A percentile compares a stretch with the other conserved stretches of the same genome.
phyloP scores from a whole-genome alignment of 352 stramenopile genomes.

The Phytophthora megakarya region DNA sequence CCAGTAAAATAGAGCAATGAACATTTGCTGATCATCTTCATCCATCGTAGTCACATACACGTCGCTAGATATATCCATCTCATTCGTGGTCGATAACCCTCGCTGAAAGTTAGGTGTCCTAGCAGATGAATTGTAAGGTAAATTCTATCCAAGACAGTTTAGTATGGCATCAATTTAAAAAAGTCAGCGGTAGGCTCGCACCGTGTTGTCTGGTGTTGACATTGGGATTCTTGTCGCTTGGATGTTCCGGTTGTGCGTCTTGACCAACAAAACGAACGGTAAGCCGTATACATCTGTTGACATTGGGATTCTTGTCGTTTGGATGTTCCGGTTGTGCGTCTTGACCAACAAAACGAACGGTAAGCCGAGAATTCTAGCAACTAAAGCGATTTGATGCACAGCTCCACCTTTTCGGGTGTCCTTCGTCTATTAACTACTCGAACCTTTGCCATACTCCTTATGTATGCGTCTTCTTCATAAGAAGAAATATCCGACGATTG shows the following conservation, averaged over 20 bases:
- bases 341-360: background rate
- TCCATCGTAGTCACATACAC: conserved; percentile 38
- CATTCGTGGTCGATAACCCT: background rate
- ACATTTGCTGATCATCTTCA: conserved; percentile 45
- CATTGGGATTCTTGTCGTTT: conserved; percentile 1
- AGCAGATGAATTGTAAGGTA: background rate
- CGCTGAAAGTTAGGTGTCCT: background rate
- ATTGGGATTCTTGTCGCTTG: conserved; percentile 1
- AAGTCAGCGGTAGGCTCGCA: conserved; percentile 4
- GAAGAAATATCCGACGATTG: conserved; percentile 16
- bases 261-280: background rate
- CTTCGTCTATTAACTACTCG: background rate
- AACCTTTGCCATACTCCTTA: background rate
- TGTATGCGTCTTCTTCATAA: conserved; percentile 6
- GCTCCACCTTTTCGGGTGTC: conserved; percentile 1
- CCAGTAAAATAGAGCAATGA: conserved; percentile 55
- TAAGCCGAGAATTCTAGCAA: background rate
- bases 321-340: background rate
- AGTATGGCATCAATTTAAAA: background rate
- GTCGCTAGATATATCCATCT: conserved; percentile 10
- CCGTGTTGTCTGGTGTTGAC: background rate
- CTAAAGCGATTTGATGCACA: background rate
- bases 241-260: conserved; percentile 3
- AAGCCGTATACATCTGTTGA: background rate
- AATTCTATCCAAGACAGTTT: background rate